Base-by-base conservation (phyloP, 108 stramenopile genomes). In the Skeletonema grethae region DNA sequence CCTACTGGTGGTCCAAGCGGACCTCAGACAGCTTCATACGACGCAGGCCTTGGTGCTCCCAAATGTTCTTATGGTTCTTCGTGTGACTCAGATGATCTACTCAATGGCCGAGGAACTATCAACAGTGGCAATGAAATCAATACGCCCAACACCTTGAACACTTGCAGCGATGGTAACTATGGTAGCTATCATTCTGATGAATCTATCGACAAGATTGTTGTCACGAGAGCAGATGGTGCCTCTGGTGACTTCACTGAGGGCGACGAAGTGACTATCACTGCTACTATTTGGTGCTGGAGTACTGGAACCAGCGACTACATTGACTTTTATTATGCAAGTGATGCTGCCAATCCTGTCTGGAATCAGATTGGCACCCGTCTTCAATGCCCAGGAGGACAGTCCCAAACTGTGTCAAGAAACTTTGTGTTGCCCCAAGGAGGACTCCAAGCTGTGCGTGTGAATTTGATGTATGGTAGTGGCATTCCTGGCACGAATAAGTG, bases 191-290 rank as follows among this genome's bases (percentile, higher is more conserved):
- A 55, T 16, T 34, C 8, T 7, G 62, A 80, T 34, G 73, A 80
- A 16, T 67, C 79, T 18, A 29, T 76, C 16, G 75, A 76, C 15
- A 43, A 45, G n/a, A 62, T 76, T 28, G 35, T 63, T 15, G 68
- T 76, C n/a, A 62, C n/a, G 28, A 20, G 22, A 5, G 22, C 8
- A 24, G 18, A 18, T 9, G 50, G 50, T 22, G 50, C 18, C 4
- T 0, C 32, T 61, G 15, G 18, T 20, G 61, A 55, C 18, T 20
- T 61, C 9, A 48, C 45, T 18, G 61, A 46, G 9, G 61, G 61
- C 20, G 53, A 61, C n/a, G 6, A 4, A 6, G 61, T 61, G 45
- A 56, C 45, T 5, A 61, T 61, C 5, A n/a, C 12, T 10, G 57
- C 59, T 6, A 16, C n/a, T 20, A 5, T 31, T 2, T 53, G 50